Conservation (phyloP, 371 early-diverging fungal species). For the Nematocida ausubeli region DNA sequence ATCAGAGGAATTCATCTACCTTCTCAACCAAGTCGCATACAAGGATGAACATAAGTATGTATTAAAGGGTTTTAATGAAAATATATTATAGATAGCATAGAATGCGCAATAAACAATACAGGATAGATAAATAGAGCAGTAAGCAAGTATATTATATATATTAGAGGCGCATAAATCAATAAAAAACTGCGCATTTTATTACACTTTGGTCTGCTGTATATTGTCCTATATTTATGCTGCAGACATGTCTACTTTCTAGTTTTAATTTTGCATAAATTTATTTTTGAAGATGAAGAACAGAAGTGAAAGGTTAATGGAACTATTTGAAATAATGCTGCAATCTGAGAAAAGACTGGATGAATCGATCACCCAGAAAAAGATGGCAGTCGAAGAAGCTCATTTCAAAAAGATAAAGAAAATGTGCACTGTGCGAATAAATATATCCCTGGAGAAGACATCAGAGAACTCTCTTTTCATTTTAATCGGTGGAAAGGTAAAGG, state of each 20-base stretch:
- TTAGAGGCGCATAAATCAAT: no score
- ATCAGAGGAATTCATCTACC: constrained; percentile 35
- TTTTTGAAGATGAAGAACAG: constrained; percentile 23
- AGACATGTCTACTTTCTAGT: no score
- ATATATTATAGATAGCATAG: neutral
- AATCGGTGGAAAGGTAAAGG: constrained; percentile 61
- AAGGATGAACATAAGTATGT: constrained; percentile 9
- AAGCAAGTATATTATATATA: no score
- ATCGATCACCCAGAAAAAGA: constrained; percentile 56
- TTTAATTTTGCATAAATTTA: constrained; percentile 33
- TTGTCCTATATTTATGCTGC: no score
- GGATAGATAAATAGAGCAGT: no score
- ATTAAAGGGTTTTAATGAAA: constrained; percentile 38
- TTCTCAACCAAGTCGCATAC: constrained; percentile 21
- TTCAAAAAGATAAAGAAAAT: constrained; percentile 64
- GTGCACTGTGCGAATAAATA: constrained; percentile 58
- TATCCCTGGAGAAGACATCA: constrained; percentile 49
- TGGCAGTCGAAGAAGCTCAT: constrained; percentile 67
- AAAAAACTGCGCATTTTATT: no score
- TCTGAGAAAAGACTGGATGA: constrained; percentile 61
- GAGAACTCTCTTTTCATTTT: constrained; percentile 53
- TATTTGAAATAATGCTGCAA: constrained; percentile 55
- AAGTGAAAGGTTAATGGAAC: constrained; percentile 43
- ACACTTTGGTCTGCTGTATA: no score
- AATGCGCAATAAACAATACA: neutral